Percentiles rank a stretch among this genome's conserved stretches.
phyloP scores from a whole-genome alignment of 2,329 filamentous ascomycete genomes.

The Colletotrichum orbiculare region DNA sequence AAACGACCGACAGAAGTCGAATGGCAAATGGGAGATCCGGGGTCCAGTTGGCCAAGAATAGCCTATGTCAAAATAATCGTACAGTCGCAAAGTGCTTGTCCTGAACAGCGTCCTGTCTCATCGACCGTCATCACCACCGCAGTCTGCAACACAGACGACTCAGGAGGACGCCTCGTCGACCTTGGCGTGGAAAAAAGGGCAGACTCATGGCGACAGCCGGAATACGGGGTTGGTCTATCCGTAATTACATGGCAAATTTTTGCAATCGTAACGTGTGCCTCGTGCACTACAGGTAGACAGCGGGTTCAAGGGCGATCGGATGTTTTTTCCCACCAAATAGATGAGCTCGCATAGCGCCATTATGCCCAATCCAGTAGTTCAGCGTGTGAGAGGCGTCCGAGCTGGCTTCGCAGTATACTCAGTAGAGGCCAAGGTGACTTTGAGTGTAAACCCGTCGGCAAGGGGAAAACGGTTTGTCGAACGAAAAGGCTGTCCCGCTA shows the following conservation, averaged over 20 bases:
- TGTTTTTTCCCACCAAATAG: slow-evolving; percentile 25
- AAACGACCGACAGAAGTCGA: background rate
- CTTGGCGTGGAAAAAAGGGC: slow-evolving; percentile 9
- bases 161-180: slow-evolving; percentile 2
- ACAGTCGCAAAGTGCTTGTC: slow-evolving; percentile 25
- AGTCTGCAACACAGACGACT: slow-evolving; percentile 32
- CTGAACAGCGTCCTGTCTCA: slow-evolving; percentile 32
- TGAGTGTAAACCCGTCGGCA: background rate
- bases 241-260: no score
- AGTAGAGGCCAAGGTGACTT: no score
- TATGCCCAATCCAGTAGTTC: slow-evolving; percentile 19
- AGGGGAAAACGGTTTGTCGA: background rate
- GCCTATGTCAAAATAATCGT: slow-evolving; percentile 3
- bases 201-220: slow-evolving; percentile 9
- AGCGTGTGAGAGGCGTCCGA: slow-evolving; percentile 11
- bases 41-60: slow-evolving; percentile 21
- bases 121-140: slow-evolving; percentile 10
- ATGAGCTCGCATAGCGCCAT: slow-evolving; percentile 15
- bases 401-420: background rate
- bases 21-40: background rate
- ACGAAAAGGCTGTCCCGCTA: background rate
- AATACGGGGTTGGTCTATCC: background rate
- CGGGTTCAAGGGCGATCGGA: slow-evolving; percentile 1
- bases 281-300: no score
- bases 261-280: no score